These are phyloP conservation scores for Mycogone perniciosa DNA, from an alignment of 2,329 filamentous ascomycete genomes.

Conservation along the genomic window DNA sequence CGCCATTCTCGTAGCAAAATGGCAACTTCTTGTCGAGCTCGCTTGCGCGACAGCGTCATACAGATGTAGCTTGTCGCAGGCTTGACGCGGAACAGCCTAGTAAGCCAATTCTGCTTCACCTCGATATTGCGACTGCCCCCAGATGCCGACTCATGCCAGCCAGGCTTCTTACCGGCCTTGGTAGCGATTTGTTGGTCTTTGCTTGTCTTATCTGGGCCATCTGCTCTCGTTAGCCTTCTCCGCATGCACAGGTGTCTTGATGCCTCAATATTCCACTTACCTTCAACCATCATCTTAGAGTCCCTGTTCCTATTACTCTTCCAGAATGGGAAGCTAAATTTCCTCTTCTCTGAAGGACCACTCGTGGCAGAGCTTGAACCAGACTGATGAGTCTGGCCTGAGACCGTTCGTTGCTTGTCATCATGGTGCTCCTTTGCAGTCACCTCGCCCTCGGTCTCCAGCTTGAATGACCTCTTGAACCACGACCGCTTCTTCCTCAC, in stretches of 20 bases:
- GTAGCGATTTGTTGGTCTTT: background rate
- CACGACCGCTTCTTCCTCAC: constrained; percentile 43
- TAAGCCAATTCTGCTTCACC: constrained; percentile 77
- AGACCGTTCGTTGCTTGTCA: constrained; percentile 7
- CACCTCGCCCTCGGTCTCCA: constrained; percentile 10
- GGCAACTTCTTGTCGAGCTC: constrained; percentile 70
- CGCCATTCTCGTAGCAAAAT: constrained; percentile 74
- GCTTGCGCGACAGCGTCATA: constrained; percentile 60
- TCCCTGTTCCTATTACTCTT: constrained; percentile 42
- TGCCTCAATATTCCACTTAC: constrained; percentile 25
- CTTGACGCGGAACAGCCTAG: constrained; percentile 82
- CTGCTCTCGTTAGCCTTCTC: background rate
- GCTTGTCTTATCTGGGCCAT: background rate
- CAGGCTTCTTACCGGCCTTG: constrained; percentile 6
- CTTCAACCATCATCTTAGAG: constrained; percentile 38
- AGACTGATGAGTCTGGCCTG: constrained; percentile 13
- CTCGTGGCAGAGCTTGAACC: constrained; percentile 18
- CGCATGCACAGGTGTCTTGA: background rate
- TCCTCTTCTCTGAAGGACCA: constrained; percentile 41
- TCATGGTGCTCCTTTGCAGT: constrained; percentile 3
- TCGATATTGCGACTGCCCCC: constrained; percentile 50
- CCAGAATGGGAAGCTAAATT: constrained; percentile 51
- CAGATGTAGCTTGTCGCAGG: constrained; percentile 71
- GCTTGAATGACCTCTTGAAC: constrained; percentile 44
- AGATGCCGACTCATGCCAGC: constrained; percentile 30